These are phyloP conservation scores for Lentinus brumalis DNA, from an alignment of 768 basidiomycete genomes.

Conservation along the genomic window DNA sequence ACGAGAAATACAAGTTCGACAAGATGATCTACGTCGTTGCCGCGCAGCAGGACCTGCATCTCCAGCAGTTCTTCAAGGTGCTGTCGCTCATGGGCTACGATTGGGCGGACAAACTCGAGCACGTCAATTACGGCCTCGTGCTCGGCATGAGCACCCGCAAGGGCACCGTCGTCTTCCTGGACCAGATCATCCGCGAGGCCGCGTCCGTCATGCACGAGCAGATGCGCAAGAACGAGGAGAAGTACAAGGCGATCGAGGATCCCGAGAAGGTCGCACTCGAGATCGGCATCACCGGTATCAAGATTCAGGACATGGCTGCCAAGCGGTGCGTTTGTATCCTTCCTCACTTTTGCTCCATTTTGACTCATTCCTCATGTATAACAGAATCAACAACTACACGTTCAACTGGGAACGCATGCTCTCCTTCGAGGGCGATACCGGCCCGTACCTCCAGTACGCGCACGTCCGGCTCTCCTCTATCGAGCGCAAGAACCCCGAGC, in stretches of 20 bases:
- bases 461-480: slow-evolving; percentile 93
- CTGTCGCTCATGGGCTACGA: slow-evolving; percentile 87
- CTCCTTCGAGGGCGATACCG: slow-evolving; percentile 95
- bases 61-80: slow-evolving; percentile 92
- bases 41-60: slow-evolving; percentile 84
- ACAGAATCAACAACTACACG: slow-evolving; percentile 91
- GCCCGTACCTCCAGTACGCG: slow-evolving; percentile 95
- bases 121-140: slow-evolving; percentile 91
- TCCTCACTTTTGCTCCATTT: neutral
- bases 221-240: slow-evolving; percentile 93
- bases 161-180: slow-evolving; percentile 93
- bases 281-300: slow-evolving; percentile 95
- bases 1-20: slow-evolving; percentile 88
- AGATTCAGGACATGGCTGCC: slow-evolving; percentile 97
- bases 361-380: neutral
- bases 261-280: slow-evolving; percentile 78
- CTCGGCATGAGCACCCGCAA: slow-evolving; percentile 94
- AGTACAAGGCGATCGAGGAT: slow-evolving; percentile 86
- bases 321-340: slow-evolving; percentile 62
- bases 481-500: slow-evolving; percentile 87
- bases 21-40: slow-evolving; percentile 95
- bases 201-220: slow-evolving; percentile 91
- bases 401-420: slow-evolving; percentile 96
- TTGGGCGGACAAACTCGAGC: slow-evolving; percentile 82
- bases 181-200: slow-evolving; percentile 91